A percentile compares a stretch with the other conserved stretches of the same genome.
Evolutionary conservation across 805 yeast species (phyloP).

Genomic region (Lipomyces kockii): DNA sequence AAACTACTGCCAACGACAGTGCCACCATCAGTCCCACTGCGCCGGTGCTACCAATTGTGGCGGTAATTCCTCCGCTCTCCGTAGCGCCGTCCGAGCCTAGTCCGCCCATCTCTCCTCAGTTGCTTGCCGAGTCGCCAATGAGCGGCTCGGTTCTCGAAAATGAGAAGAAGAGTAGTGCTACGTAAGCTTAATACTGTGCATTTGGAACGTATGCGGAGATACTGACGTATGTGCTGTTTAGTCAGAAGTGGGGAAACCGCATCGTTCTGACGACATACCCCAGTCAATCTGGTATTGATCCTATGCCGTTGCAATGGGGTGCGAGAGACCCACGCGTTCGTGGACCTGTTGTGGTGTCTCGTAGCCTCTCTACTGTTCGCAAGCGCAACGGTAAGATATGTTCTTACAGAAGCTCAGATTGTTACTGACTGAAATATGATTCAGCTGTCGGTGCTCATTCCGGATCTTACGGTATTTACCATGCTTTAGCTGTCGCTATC

Average conservation of each 20-base stretch:
- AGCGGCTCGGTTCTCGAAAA: slow-evolving; percentile 3
- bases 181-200: slow-evolving; percentile 7
- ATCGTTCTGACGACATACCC: slow-evolving; percentile 60
- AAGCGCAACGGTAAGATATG: slow-evolving; percentile 55
- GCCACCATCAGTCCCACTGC: slow-evolving; percentile 2
- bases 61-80: slow-evolving; percentile 9
- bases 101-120: slow-evolving; percentile 33
- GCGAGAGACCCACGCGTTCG: slow-evolving; percentile 53
- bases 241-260: slow-evolving; percentile 42
- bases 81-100: slow-evolving; percentile 21
- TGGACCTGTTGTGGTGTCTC: slow-evolving; percentile 59
- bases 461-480: slow-evolving; percentile 67
- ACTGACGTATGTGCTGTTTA: slow-evolving; percentile 4
- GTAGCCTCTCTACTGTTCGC: slow-evolving; percentile 54
- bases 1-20: background rate
- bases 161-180: background rate
- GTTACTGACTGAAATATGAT: slow-evolving; percentile 2
- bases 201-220: background rate
- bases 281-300: slow-evolving; percentile 55
- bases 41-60: background rate
- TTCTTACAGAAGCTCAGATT: background rate
- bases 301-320: slow-evolving; percentile 61
- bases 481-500: slow-evolving; percentile 67
- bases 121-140: slow-evolving; percentile 15
- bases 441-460: slow-evolving; percentile 61